Base-by-base conservation (phyloP, 23 red algal species). In the Gracilaria caudata region DNA sequence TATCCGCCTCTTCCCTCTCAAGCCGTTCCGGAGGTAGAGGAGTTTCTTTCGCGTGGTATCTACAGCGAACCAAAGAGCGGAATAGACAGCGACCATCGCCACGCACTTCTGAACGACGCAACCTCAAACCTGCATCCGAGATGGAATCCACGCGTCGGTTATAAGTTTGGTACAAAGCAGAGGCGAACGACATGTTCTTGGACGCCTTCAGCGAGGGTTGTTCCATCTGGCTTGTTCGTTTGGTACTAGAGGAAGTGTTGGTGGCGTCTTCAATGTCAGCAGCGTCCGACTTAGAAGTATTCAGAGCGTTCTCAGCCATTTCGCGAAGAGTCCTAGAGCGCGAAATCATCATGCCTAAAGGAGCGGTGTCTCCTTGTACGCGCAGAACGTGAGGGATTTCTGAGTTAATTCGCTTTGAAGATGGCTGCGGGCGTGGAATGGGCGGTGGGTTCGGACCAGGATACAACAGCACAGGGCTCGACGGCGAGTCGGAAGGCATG, bases 81-180 rank as follows among this genome's bases (percentile, higher is more conserved):
- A 97, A 97, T 25, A 97, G 57, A 77, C 94, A 97, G 34, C 94
- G 73, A 38, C 94, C 94, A 80, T 97, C 94, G 11, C 94, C 94
- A 13, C 90, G 79, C 7, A 97, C 94, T 13, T 80, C 76, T 14
- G 83, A 77, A 19, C 79, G 85, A 37, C 78, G 83, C 21, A 94
- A 58, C 19, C 32, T 63, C 28, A 82, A 45, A 32, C 92, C 92
- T 28, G 55, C 60, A 56, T 94, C 92, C 28, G 65, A 64, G 16
- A 94, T 87, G 29, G 77, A 63, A 46, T 65, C 84, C 9, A 79
- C 45, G 20, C 91, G 78, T 30, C 60, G 29, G 38, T 77, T 83
- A 19, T 76, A 44, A 0, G 89, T 92, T 35, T 71, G 32, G 53
- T 92, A 92, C 25, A 92, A 68, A 36, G 78, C 46, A 13, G 89